Evolutionary conservation across 2,329 filamentous ascomycete genomes (phyloP).

Genomic region (Nemania abortiva): DNA sequence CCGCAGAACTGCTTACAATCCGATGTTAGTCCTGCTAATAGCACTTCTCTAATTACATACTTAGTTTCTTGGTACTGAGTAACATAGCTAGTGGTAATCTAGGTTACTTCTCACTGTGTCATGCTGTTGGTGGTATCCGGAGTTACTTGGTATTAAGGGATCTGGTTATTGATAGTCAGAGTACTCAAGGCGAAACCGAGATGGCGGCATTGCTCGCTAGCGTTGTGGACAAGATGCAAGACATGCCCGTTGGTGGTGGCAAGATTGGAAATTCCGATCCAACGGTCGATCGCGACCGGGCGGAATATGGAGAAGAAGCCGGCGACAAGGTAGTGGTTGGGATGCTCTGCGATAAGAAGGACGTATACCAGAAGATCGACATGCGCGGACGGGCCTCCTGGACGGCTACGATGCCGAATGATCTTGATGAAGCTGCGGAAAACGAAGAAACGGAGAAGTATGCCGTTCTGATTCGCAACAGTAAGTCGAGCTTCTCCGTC

Average conservation of each 20-base stretch:
- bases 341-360: slow-evolving; percentile 31
- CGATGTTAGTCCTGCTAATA: not conserved
- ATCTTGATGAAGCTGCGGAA: slow-evolving; percentile 61
- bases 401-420: slow-evolving; percentile 57
- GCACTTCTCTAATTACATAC: not conserved
- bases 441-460: slow-evolving; percentile 64
- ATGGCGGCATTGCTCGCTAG: not conserved
- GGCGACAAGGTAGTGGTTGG: slow-evolving; percentile 18
- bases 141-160: too few relatives aligned
- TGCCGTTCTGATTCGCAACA: slow-evolving; percentile 62
- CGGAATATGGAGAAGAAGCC: not conserved
- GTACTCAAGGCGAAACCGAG: not conserved
- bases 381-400: slow-evolving; percentile 55
- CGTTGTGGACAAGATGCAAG: not conserved
- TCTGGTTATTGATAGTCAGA: too few relatives aligned
- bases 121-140: too few relatives aligned
- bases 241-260: not conserved
- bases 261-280: not conserved
- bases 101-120: too few relatives aligned
- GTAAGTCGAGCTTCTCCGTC: slow-evolving; percentile 48
- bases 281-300: too few relatives aligned
- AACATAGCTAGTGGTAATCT: not conserved
- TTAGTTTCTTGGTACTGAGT: not conserved
- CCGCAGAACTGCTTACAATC: not conserved
- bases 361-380: slow-evolving; percentile 46